A percentile compares a stretch with the other conserved stretches of the same genome.
Evolutionary conservation across 2,329 filamentous ascomycete genomes (phyloP).

Genomic region (Calonectria montana): DNA sequence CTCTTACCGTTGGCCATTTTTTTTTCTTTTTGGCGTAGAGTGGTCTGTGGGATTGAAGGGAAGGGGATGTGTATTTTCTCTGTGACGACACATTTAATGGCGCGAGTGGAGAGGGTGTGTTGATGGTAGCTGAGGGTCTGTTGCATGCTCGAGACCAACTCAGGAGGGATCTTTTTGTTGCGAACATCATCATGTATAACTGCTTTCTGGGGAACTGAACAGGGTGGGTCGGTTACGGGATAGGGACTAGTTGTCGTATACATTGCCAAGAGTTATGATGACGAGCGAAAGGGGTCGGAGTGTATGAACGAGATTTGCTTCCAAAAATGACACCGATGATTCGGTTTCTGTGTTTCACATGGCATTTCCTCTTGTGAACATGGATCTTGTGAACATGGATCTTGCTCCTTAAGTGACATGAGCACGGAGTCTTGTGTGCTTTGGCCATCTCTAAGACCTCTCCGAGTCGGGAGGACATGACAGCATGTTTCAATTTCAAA

Average conservation of each 20-base stretch:
- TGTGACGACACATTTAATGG: slow-evolving; percentile 8
- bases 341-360: background rate
- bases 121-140: slow-evolving; percentile 7
- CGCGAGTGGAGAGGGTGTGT: slow-evolving; percentile 1
- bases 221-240: background rate
- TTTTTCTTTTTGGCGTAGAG: slow-evolving; percentile 41
- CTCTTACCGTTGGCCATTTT: slow-evolving; percentile 25
- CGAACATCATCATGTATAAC: slow-evolving; percentile 24
- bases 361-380: background rate
- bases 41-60: slow-evolving; percentile 34
- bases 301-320: slow-evolving; percentile 23
- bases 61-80: slow-evolving; percentile 24
- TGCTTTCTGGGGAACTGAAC: slow-evolving; percentile 19
- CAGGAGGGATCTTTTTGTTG: slow-evolving; percentile 16
- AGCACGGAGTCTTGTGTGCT: background rate
- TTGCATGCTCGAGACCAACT: slow-evolving; percentile 14
- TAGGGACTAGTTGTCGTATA: slow-evolving; percentile 9
- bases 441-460: background rate
- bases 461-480: background rate
- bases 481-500: background rate
- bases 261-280: slow-evolving; percentile 22
- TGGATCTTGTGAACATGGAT: background rate
- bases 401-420: background rate
- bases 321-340: background rate
- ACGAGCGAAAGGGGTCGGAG: slow-evolving; percentile 17